Evolutionary conservation across 2,329 filamentous ascomycete genomes (phyloP).

Genomic region (Parasarocladium wereldwijsianum): DNA sequence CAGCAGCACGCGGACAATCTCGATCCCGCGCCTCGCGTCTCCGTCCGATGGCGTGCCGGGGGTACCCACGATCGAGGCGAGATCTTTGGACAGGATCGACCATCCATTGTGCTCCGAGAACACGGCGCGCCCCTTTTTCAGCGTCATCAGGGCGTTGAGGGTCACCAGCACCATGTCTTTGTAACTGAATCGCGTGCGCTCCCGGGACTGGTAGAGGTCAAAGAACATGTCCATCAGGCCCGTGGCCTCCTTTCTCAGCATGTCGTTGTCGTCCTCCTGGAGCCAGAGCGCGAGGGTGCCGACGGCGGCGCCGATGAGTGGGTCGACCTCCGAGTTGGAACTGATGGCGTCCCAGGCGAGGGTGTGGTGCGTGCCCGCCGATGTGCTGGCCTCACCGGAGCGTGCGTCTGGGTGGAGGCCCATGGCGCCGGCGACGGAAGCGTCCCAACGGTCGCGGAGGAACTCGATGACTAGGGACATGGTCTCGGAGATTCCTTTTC

Average conservation of each 20-base stretch:
- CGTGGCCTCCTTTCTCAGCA: slow-evolving; percentile 37
- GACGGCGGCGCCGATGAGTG: slow-evolving; percentile 43
- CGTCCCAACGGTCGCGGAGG: slow-evolving; percentile 56
- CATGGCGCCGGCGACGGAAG: slow-evolving; percentile 44
- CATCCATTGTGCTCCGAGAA: slow-evolving; percentile 40
- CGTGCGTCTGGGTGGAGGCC: slow-evolving; percentile 46
- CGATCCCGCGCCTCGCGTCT: slow-evolving; percentile 30
- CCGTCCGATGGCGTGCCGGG: slow-evolving; percentile 13
- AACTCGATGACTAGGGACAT: slow-evolving; percentile 50
- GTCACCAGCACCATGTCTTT: slow-evolving; percentile 42
- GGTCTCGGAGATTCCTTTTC: slow-evolving; percentile 46
- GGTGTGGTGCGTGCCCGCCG: slow-evolving; percentile 28
- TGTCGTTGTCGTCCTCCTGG: slow-evolving; percentile 51
- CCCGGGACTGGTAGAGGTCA: slow-evolving; percentile 38
- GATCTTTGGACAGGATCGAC: slow-evolving; percentile 33
- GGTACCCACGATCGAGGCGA: slow-evolving; percentile 26
- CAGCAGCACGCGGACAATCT: slow-evolving; percentile 41
- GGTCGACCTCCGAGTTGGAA: slow-evolving; percentile 34
- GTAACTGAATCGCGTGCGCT: slow-evolving; percentile 30
- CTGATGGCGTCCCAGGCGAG: slow-evolving; percentile 45
- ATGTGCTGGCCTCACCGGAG: slow-evolving; percentile 24
- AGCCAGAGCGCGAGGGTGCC: slow-evolving; percentile 49
- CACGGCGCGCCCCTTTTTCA: slow-evolving; percentile 28
- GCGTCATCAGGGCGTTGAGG: slow-evolving; percentile 40
- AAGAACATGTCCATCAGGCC: slow-evolving; percentile 50